Conservation (phyloP, 305 asterid genomes). For the Withania somnifera region DNA sequence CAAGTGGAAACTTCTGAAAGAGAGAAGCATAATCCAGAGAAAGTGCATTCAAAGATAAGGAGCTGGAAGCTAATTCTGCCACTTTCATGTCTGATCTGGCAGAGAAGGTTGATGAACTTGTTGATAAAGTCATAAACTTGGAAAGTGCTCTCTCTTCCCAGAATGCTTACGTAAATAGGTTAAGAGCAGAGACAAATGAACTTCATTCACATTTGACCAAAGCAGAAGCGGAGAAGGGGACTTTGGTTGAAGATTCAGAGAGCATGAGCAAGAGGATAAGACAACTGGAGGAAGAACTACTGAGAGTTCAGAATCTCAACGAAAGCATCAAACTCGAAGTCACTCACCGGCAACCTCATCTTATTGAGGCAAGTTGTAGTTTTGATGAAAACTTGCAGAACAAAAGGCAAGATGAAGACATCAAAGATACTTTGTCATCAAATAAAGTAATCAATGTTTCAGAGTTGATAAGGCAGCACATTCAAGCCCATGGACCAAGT, state of each 20-base stretch:
- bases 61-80: constrained; percentile 10
- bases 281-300: constrained; percentile 26
- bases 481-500: no score
- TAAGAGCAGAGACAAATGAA: constrained; percentile 24
- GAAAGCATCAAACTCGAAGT: constrained; percentile 5
- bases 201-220: constrained; percentile 19
- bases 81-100: constrained; percentile 24
- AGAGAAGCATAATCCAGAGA: constrained; percentile 6
- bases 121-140: constrained; percentile 20
- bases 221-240: constrained; percentile 20
- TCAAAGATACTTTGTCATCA: background rate
- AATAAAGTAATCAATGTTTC: background rate
- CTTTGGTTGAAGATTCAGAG: constrained; percentile 13
- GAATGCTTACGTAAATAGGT: constrained; percentile 23
- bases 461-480: background rate
- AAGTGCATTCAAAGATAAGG: constrained; percentile 12
- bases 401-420: constrained; percentile 18
- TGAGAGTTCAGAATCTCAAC: constrained; percentile 19
- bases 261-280: constrained; percentile 20
- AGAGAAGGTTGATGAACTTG: constrained; percentile 32
- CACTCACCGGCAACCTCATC: constrained; percentile 13
- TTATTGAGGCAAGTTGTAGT: constrained; percentile 17
- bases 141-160: constrained; percentile 24
- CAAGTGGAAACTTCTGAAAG: constrained; percentile 8
- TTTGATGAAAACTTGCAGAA: constrained; percentile 20